A percentile compares a stretch with the other conserved stretches of the same genome.
phyloP scores from a whole-genome alignment of 1,284 basidiomycete genomes.

The Sanghuangporus weigelae region DNA sequence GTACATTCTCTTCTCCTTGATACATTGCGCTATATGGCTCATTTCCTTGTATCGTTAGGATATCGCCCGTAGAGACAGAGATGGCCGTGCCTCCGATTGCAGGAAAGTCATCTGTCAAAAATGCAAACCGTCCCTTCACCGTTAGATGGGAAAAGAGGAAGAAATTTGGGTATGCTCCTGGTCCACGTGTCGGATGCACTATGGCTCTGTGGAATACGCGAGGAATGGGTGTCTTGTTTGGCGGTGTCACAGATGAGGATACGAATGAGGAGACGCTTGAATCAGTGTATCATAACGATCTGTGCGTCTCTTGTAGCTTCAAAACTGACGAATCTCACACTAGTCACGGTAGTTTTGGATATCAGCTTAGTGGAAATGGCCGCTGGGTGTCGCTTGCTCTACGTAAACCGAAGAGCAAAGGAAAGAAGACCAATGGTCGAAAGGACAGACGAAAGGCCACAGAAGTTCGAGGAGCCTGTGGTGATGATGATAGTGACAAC shows the following conservation, averaged over 20 bases:
- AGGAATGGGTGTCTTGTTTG: conserved; percentile 79
- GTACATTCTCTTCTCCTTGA: conserved; percentile 31
- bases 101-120: conserved; percentile 35
- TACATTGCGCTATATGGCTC: background rate
- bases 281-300: conserved; percentile 80
- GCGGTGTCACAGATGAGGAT: conserved; percentile 90
- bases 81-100: conserved; percentile 16
- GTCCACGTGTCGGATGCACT: conserved; percentile 74
- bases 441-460: conserved; percentile 37
- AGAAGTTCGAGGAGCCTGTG: conserved; percentile 24
- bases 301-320: conserved; percentile 40
- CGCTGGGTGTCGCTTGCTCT: conserved; percentile 78
- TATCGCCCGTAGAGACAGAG: conserved; percentile 29
- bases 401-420: conserved; percentile 55
- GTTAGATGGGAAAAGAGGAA: conserved; percentile 87
- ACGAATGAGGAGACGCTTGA: conserved; percentile 82
- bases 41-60: conserved; percentile 24
- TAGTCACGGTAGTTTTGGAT: conserved; percentile 56
- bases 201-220: conserved; percentile 76
- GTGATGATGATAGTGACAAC: conserved; percentile 28
- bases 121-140: conserved; percentile 41
- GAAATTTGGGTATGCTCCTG: conserved; percentile 70
- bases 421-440: conserved; percentile 34
- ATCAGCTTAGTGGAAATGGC: conserved; percentile 75
- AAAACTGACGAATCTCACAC: background rate